A percentile compares a stretch with the other conserved stretches of the same genome.
Conservation (phyloP, 805 yeast species). For the Candida endomychidarum region DNA sequence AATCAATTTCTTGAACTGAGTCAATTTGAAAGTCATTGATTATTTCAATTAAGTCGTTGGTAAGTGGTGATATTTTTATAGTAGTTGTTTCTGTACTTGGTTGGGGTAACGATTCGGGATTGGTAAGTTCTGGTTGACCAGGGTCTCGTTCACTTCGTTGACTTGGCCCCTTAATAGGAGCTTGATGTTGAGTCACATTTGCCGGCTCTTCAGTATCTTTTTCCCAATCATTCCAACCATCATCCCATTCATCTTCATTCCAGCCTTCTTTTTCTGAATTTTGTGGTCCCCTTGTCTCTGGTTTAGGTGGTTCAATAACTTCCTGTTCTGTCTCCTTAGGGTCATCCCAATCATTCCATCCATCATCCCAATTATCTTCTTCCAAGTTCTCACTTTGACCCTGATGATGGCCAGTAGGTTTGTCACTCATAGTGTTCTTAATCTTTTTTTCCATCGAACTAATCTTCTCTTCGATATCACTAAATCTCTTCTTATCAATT, state of each 20-base stretch:
- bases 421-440: constrained; percentile 6
- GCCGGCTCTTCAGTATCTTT: neutral
- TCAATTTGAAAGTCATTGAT: constrained; percentile 23
- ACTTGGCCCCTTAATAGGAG: too few species aligned
- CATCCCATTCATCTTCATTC: constrained; percentile 27
- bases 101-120: too few species aligned
- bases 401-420: too few species aligned
- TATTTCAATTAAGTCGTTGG: constrained; percentile 22
- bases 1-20: constrained; percentile 17
- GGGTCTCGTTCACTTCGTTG: too few species aligned
- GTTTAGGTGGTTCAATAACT: too few species aligned
- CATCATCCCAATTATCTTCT: constrained; percentile 28
- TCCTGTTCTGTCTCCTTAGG: too few species aligned
- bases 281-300: too few species aligned
- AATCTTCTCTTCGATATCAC: constrained; percentile 12
- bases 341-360: constrained; percentile 19
- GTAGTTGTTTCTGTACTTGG: constrained; percentile 2
- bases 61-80: constrained; percentile 22
- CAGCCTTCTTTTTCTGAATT: neutral
- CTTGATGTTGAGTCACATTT: too few species aligned
- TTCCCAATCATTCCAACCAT: constrained; percentile 17
- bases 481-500: constrained; percentile 12
- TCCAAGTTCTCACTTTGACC: too few species aligned
- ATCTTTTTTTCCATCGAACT: constrained; percentile 14
- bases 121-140: too few species aligned